These are phyloP conservation scores for Knufia petricola DNA, from an alignment of 2,329 filamentous ascomycete species.

Conservation along the genomic window DNA sequence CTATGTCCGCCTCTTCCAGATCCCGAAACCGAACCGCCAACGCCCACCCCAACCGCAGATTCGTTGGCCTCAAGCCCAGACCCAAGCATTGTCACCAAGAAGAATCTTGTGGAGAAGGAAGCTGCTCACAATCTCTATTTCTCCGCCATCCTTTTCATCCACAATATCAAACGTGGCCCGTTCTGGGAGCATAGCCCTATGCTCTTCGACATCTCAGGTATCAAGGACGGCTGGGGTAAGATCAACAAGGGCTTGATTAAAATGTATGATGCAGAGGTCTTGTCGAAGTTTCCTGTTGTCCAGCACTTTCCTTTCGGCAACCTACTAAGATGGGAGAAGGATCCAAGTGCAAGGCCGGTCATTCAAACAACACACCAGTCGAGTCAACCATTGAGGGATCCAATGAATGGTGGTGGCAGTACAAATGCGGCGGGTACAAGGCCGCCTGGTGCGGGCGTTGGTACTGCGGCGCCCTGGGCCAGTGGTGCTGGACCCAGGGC, in stretches of 20 bases:
- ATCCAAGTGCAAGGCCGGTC: conserved; percentile 49
- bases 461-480: conserved; percentile 23
- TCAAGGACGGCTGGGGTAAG: conserved; percentile 91
- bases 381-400: conserved; percentile 41
- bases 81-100: conserved; percentile 58
- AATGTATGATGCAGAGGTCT: conserved; percentile 95
- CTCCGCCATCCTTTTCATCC: conserved; percentile 89
- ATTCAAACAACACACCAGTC: conserved; percentile 47
- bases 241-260: conserved; percentile 99
- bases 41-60: conserved; percentile 61
- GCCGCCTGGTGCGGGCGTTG: conserved; percentile 4
- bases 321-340: conserved; percentile 65
- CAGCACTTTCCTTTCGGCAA: conserved; percentile 85
- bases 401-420: conserved; percentile 11
- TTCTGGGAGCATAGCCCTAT: conserved; percentile 96
- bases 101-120: conserved; percentile 54
- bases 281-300: conserved; percentile 96
- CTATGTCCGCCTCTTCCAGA: conserved; percentile 64
- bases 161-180: conserved; percentile 89
- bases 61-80: conserved; percentile 63
- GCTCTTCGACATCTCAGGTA: conserved; percentile 85
- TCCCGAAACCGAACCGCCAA: conserved; percentile 33
- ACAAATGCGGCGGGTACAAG: conserved; percentile 12
- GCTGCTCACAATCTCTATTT: conserved; percentile 77
- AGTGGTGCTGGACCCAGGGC: conserved; percentile 10